These are phyloP conservation scores for Paspalum vaginatum DNA, from an alignment of 176 grass and related monocot genomes.

Conservation along the genomic window DNA sequence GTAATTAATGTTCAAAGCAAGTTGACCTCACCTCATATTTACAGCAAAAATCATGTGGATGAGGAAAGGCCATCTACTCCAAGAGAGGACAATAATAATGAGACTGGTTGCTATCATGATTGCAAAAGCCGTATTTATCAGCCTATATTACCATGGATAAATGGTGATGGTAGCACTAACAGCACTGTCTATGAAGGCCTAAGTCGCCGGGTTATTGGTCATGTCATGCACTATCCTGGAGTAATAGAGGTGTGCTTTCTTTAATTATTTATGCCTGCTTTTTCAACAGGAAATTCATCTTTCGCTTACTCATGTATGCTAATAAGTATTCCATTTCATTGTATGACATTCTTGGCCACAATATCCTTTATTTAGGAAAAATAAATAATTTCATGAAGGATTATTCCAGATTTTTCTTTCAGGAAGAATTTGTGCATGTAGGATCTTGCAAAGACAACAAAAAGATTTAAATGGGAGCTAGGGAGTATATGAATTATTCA, in stretches of 20 bases:
- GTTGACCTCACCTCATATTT: slow-evolving; percentile 12
- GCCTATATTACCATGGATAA: slow-evolving; percentile 95
- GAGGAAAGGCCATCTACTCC: slow-evolving; percentile 17
- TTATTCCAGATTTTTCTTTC: background rate
- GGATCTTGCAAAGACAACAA: background rate
- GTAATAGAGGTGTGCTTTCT: slow-evolving; percentile 64
- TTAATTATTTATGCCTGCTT: slow-evolving; percentile 7
- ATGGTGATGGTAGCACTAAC: slow-evolving; percentile 90
- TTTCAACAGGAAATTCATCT: slow-evolving; percentile 6
- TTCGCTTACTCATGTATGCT: background rate
- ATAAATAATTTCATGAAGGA: background rate
- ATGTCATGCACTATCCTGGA: slow-evolving; percentile 86
- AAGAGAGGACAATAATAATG: slow-evolving; percentile 31
- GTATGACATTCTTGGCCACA: background rate
- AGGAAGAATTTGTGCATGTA: background rate
- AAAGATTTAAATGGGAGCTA: background rate
- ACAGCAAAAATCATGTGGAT: slow-evolving; percentile 32
- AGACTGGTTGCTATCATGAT: slow-evolving; percentile 38
- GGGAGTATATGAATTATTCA: background rate
- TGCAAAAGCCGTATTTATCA: slow-evolving; percentile 46
- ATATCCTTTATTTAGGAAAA: slow-evolving; percentile 4
- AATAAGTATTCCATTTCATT: slow-evolving; percentile 17
- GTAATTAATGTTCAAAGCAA: slow-evolving; percentile 60
- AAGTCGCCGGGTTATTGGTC: slow-evolving; percentile 75
- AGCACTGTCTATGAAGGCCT: slow-evolving; percentile 74